Conservation (phyloP, 306 rosid genomes). For the Glycine tomentella region DNA sequence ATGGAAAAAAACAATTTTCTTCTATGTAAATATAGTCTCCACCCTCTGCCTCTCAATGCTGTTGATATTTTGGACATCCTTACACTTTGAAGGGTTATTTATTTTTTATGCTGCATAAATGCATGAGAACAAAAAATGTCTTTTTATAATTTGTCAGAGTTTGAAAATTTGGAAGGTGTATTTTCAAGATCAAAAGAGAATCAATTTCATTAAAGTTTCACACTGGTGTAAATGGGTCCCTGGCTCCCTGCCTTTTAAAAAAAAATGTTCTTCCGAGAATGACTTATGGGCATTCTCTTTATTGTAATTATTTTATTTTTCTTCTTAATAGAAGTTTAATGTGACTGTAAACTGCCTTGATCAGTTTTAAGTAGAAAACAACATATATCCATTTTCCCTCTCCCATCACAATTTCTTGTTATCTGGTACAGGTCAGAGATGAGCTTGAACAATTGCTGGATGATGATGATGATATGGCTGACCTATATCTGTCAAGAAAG, state of each 20-base stretch:
- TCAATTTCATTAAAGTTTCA: neutral
- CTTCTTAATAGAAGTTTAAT: neutral
- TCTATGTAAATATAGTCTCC: conserved; percentile 10
- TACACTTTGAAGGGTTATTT: neutral
- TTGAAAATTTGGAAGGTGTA: neutral
- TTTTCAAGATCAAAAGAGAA: conserved; percentile 9
- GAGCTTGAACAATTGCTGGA: conserved; percentile 95
- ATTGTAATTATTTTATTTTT: neutral
- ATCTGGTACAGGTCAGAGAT: conserved; percentile 66
- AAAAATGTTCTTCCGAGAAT: neutral
- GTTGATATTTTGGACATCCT: conserved; percentile 31
- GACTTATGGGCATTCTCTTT: neutral
- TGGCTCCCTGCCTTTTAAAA: neutral
- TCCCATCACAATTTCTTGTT: conserved; percentile 39
- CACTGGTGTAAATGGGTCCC: neutral
- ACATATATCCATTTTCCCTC: too few species aligned
- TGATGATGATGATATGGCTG: conserved; percentile 98
- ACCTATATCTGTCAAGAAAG: conserved; percentile 91
- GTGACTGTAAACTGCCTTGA: conserved; percentile 18
- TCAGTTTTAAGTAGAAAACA: conserved; percentile 34
- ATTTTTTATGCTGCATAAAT: neutral
- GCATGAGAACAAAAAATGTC: conserved; percentile 17
- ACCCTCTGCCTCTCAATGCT: conserved; percentile 20
- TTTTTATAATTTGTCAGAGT: conserved; percentile 15
- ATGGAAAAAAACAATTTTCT: conserved; percentile 4